phyloP scores from a whole-genome alignment of 768 basidiomycete genomes.

The Kwoniella europaea region DNA sequence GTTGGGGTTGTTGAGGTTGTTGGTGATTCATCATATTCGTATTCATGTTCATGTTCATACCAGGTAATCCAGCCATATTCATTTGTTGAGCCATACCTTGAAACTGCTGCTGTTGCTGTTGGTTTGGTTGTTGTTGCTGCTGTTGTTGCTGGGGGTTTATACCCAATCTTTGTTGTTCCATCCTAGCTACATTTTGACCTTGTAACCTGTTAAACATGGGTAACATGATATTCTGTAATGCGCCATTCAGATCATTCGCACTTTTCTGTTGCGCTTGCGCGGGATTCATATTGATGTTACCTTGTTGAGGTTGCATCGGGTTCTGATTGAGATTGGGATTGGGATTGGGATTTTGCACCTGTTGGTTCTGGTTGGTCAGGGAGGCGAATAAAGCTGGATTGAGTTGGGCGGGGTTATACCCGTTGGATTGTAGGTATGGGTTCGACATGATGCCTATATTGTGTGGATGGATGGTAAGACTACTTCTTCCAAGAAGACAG shows the following conservation, averaged over 20 bases:
- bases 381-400: slow-evolving; percentile 31
- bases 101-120: slow-evolving; percentile 21
- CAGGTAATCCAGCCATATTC: slow-evolving; percentile 25
- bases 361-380: slow-evolving; percentile 19
- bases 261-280: slow-evolving; percentile 15
- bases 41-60: slow-evolving; percentile 10
- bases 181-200: slow-evolving; percentile 24
- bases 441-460: slow-evolving; percentile 21
- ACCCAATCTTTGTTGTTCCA: slow-evolving; percentile 26
- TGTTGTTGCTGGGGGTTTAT: slow-evolving; percentile 17
- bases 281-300: slow-evolving; percentile 12
- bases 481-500: too few relatives aligned
- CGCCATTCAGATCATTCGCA: slow-evolving; percentile 18
- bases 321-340: slow-evolving; percentile 1
- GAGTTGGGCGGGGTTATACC: slow-evolving; percentile 30
- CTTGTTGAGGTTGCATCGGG: slow-evolving; percentile 18
- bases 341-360: slow-evolving; percentile 1
- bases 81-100: slow-evolving; percentile 27
- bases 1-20: slow-evolving; percentile 6
- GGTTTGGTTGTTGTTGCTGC: slow-evolving; percentile 18
- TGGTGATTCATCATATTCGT: slow-evolving; percentile 26
- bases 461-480: too few relatives aligned
- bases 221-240: slow-evolving; percentile 28
- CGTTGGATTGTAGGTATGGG: slow-evolving; percentile 24
- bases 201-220: slow-evolving; percentile 27